Percentiles rank a stretch among this genome's conserved stretches.
Evolutionary conservation across 192 early-diverging fungal genomes (phyloP).

Genomic region (Tieghemiomyces parasiticus): DNA sequence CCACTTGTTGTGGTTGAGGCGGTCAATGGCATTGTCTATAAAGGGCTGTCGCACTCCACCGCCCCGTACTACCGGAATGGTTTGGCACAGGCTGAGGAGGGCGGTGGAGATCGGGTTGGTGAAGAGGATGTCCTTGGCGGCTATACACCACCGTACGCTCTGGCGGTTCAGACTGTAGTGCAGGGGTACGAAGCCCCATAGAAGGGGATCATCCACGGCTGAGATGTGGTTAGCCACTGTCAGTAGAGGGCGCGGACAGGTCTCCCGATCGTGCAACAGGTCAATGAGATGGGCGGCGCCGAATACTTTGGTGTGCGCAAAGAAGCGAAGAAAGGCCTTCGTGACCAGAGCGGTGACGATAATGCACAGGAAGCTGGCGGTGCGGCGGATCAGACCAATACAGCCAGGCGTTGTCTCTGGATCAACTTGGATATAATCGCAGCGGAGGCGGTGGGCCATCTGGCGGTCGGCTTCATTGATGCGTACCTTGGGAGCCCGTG

Average conservation of each 20-base stretch:
- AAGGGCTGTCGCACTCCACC: conserved; percentile 73
- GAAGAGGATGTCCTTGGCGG: conserved; percentile 80
- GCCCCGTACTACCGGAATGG: conserved; percentile 69
- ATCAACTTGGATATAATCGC: too few relatives aligned
- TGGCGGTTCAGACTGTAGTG: conserved; percentile 29
- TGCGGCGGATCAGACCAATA: neutral
- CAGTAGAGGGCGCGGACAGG: neutral
- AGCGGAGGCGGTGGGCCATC: too few relatives aligned
- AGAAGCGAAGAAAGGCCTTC: conserved; percentile 19
- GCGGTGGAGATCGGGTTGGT: conserved; percentile 32
- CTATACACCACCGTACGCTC: conserved; percentile 64
- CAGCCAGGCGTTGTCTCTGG: too few relatives aligned
- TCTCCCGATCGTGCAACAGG: conserved; percentile 1
- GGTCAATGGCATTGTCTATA: conserved; percentile 58
- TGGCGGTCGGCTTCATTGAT: too few relatives aligned
- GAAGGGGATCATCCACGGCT: conserved; percentile 46
- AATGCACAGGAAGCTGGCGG: neutral
- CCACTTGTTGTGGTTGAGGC: conserved; percentile 55
- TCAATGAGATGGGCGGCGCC: neutral
- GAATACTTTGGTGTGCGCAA: conserved; percentile 17
- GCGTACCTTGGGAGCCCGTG: too few relatives aligned
- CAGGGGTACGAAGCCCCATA: conserved; percentile 58
- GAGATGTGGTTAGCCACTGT: conserved; percentile 11
- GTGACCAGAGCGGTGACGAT: conserved; percentile 14
- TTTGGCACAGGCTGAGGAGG: conserved; percentile 69